Evolutionary conservation across 345 rosid genomes (phyloP).

Genomic region (Corymbia maculata): DNA sequence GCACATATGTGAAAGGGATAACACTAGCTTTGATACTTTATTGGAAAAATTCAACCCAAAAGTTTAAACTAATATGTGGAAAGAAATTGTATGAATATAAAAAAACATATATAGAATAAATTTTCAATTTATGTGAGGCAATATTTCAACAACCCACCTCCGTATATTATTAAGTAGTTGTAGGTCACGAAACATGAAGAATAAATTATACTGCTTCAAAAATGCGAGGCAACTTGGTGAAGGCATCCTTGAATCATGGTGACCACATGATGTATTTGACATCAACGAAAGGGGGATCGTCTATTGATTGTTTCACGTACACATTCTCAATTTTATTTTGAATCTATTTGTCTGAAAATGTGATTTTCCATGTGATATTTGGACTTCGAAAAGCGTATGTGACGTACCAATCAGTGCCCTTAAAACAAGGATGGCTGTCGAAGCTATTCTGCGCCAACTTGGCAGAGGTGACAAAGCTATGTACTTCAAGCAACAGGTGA

Average conservation of each 20-base stretch:
- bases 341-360: not conserved
- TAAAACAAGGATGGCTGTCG: not conserved
- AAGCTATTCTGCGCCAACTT: not conserved
- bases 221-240: not conserved
- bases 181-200: not conserved
- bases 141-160: not conserved
- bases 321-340: not conserved
- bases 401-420: not conserved
- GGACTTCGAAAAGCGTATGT: not conserved
- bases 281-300: not conserved
- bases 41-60: rapidly evolving
- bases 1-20: rapidly evolving
- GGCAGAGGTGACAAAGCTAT: not conserved
- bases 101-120: rapidly evolving
- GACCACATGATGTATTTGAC: not conserved
- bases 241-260: not conserved
- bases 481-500: not conserved
- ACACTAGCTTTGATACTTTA: rapidly evolving
- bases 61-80: rapidly evolving
- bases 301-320: not conserved
- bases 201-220: not conserved
- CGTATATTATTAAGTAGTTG: not conserved
- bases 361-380: not conserved
- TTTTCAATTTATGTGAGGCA: not conserved
- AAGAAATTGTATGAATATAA: rapidly evolving